Evolutionary conservation across 2,329 filamentous ascomycete genomes (phyloP).

Genomic region (Neopestalotiopsis sp.): DNA sequence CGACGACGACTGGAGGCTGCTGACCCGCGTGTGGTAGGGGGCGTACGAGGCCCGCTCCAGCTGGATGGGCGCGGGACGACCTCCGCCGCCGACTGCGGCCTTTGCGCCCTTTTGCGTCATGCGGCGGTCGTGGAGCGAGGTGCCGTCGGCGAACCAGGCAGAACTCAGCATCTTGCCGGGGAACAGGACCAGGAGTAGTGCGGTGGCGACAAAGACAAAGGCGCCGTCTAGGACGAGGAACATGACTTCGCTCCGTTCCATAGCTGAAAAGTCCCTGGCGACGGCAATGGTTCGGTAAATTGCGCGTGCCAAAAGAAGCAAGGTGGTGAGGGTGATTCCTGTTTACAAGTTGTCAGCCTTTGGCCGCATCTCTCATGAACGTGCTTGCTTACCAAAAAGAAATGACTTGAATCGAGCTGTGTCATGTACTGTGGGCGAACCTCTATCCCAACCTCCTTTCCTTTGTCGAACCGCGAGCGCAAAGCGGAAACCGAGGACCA

Average conservation of each 20-base stretch:
- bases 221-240: constrained; percentile 36
- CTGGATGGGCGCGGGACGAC: constrained; percentile 25
- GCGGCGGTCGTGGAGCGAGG: constrained; percentile 15
- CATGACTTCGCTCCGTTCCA: constrained; percentile 31
- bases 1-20: constrained; percentile 24
- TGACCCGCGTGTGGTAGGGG: constrained; percentile 26
- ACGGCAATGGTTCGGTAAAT: constrained; percentile 33
- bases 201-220: constrained; percentile 29
- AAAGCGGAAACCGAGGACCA: constrained; percentile 46
- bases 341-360: background rate
- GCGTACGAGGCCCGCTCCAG: constrained; percentile 25
- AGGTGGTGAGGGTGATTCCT: constrained; percentile 29
- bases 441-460: constrained; percentile 44
- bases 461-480: constrained; percentile 44
- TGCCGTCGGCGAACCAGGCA: constrained; percentile 25
- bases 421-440: constrained; percentile 45
- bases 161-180: constrained; percentile 32
- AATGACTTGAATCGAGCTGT: constrained; percentile 50
- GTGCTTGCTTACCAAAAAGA: constrained; percentile 46
- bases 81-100: constrained; percentile 16
- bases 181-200: constrained; percentile 30
- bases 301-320: constrained; percentile 32
- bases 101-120: constrained; percentile 22
- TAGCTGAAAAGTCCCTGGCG: constrained; percentile 30
- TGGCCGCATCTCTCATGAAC: background rate